phyloP scores from a whole-genome alignment of 495 filamentous ascomycete genomes.

The Penicillium verhagenii region DNA sequence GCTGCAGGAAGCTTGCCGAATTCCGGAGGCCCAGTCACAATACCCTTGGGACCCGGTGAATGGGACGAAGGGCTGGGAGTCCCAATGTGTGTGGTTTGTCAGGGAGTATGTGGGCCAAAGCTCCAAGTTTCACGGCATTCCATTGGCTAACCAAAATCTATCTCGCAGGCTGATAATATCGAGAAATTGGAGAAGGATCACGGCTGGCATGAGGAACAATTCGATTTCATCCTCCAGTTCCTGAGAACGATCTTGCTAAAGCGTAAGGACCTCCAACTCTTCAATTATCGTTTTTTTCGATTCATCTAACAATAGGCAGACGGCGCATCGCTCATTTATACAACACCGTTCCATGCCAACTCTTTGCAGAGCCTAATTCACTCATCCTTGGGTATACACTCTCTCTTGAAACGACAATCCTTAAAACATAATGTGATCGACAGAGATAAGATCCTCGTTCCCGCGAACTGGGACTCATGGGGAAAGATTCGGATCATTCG shows the following conservation, averaged over 20 bases:
- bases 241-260: constrained; percentile 81
- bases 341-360: constrained; percentile 73
- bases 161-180: constrained; percentile 76
- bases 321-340: constrained; percentile 88
- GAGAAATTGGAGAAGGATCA: constrained; percentile 82
- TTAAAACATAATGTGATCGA: constrained; percentile 96
- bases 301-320: constrained; percentile 52
- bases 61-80: constrained; percentile 91
- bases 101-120: constrained; percentile 63
- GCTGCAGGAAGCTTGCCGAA: constrained; percentile 51
- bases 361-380: constrained; percentile 81
- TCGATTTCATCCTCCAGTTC: constrained; percentile 88
- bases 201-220: constrained; percentile 90
- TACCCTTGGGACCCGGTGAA: constrained; percentile 86
- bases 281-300: neutral
- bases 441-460: constrained; percentile 89
- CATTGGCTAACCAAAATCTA: constrained; percentile 10
- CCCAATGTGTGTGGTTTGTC: constrained; percentile 88
- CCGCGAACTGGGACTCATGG: constrained; percentile 98
- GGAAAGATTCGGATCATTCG: constrained; percentile 91
- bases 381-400: constrained; percentile 85
- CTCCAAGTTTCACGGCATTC: no score
- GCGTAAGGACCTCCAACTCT: constrained; percentile 52
- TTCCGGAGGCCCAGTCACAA: constrained; percentile 52
- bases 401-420: constrained; percentile 75